Evolutionary conservation across 2,329 filamentous ascomycete genomes (phyloP), one percentile per base, ranked within the genome.

Genomic region (Arthroderma uncinatum): DNA sequence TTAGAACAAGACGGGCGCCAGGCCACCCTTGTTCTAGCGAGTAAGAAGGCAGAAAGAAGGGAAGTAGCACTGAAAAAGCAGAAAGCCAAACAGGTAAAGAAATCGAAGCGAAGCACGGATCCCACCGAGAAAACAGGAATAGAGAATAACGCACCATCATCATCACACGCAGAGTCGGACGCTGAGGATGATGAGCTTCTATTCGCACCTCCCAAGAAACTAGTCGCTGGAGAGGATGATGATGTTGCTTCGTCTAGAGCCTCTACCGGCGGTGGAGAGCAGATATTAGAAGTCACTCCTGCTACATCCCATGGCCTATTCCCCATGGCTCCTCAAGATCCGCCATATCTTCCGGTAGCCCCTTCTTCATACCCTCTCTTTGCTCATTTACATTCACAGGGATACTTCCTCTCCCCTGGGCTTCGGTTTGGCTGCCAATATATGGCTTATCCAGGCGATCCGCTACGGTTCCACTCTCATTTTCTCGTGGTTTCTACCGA

Each of bases 381-480:
- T 72, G 82, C 82, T 36, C 85, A 93, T 68, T 76, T 98, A 25
- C 88, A 96, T 67, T 77, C 79, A 6, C 78, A 80, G 16, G 87
- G 86, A 53, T 96, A 92, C 73, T 97, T 86, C 74, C 83, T 93
- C 67, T 91, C 90, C 56, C 93, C 93, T 1, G 93, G 93, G 7
- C 79, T 98, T 55, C 87, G 93, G 25, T 98, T 98, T 66, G 93
- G 93, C 25, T 94, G 91, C 65, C 84, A 93, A 66, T 96, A 95
- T 72, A 89, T 90, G 64, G 89, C 94, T 4, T 98, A 98, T 66
- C 93, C 93, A 0, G 93, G 93, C 48, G 93, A 98, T 69, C 90
- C 93, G 0, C 77, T 98, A 54, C 85, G 93, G 9, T 98, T 94
- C 70, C 93, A 98, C 71, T 93, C 89, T 48, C 93, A 98, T 70